Base-by-base conservation (phyloP, 805 yeast genomes). In the Metschnikowia anglica region DNA sequence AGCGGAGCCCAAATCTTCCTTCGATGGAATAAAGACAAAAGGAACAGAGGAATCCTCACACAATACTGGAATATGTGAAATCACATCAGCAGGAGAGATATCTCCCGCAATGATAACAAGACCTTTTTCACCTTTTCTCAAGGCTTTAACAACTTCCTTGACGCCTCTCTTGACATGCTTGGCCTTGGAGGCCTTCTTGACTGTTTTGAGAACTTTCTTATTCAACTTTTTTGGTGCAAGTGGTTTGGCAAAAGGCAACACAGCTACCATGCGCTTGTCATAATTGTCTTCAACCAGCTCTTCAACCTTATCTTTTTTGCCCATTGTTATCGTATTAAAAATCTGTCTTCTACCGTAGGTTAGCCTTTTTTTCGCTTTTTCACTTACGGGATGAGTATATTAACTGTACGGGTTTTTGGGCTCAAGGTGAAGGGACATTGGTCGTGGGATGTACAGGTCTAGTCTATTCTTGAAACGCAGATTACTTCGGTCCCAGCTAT, bases 81-180 rank as follows among this genome's bases (percentile, higher is more conserved):
- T 87, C 34, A 93, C 98, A 65, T 93, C 99, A 38, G 90, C 80
- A 46, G 99, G 99, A 43, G 95, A 90, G 52, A 95, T 93, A 65
- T 93, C 99, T 56, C 99, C 98, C 25, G 99, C 99, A 68, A 93
- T 83, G 54, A 93, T 74, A 30, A 93, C 98, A 40, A 93, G 76
- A 41, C 99, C 99, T 70, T 93, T 93, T 66, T 90, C 98, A 54
- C 98, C 98, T 70, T 93, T 93, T 75, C 99, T 83, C 51, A 93
- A 78, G 17, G 98, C 93, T 73, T 93, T 93, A 58, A 91, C 98
- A 27, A 93, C 99, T 72, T 93, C 99, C 70, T 93, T 93, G 44
- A 93, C 98, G 65, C 99, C 99, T 72, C 99, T 81, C 72, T 89
- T 91, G 56, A 93, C 97, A 68, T 91, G 97, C 73, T 93, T 93